Percentiles rank a stretch among this genome's conserved stretches.
These are phyloP conservation scores for Adenanthera pavonina DNA, from an alignment of 306 rosid genomes.

Conservation along the genomic window DNA sequence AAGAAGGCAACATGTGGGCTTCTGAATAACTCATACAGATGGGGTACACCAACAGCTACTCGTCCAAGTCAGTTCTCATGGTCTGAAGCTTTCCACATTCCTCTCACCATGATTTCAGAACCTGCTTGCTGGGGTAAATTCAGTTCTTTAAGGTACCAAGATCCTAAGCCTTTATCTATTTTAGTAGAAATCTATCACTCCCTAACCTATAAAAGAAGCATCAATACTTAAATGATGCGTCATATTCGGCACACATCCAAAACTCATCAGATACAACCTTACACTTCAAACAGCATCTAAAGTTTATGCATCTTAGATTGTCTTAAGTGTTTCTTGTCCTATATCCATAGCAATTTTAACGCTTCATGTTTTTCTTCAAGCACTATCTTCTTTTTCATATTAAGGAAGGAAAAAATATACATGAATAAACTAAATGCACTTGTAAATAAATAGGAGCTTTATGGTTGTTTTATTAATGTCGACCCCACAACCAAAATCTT, in stretches of 20 bases:
- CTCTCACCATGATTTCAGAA: constrained; percentile 77
- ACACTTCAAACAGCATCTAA: not conserved
- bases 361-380: not conserved
- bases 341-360: not conserved
- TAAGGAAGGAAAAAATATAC: not conserved
- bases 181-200: not conserved
- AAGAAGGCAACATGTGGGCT: constrained; percentile 61
- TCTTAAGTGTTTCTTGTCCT: not conserved
- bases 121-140: constrained; percentile 71
- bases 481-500: not conserved
- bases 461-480: not conserved
- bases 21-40: constrained; percentile 75
- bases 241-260: not conserved
- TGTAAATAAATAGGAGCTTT: not conserved
- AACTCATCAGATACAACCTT: not conserved
- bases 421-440: not conserved
- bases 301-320: not conserved
- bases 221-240: not conserved
- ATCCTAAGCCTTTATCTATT: not conserved
- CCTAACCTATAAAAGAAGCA: not conserved
- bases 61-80: constrained; percentile 74
- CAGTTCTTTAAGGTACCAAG: constrained; percentile 64
- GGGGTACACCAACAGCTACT: constrained; percentile 86
- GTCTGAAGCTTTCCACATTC: constrained; percentile 98
- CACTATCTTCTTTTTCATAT: not conserved